Base-by-base conservation (phyloP, 345 rosid species). In the Eutrema japonicum region DNA sequence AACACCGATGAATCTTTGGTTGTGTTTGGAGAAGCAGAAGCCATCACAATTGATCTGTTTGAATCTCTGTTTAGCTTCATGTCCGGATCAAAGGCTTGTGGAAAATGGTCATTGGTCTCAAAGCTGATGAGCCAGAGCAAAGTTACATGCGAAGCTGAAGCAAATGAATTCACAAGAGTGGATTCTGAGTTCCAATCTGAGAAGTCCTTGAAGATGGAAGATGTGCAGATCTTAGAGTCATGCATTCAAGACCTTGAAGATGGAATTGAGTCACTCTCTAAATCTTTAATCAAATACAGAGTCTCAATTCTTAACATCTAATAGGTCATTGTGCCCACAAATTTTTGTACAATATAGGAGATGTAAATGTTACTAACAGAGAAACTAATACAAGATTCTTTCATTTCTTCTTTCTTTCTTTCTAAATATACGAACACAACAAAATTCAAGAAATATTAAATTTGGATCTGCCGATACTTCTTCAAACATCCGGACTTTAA, bases 231-330 rank as follows among this genome's bases (percentile, higher is more conserved):
- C 47, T 46, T 78, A n/a, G 85, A 83, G 45, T 47, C 66, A 26
- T 73, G 78, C 80, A 59, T 84, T 79, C 81, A 79, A 72, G 84
- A 83, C 67, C 67, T 86, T 14, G 84, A 83, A 79, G 80, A 72
- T 37, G 89, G 82, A 54, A 52, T 82, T 16, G 78, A 88, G 16
- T 46, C 56, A 60, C 78, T 85, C 40, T 69, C 66, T 7, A 78
- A 84, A 42, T 63, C 70, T 33, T 50, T 82, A 64, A 88, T 81
- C 64, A 83, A 80, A 67, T 61, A 77, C 35, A 76, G 79, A 70
- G 84, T 75, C 13, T 81, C 84, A 2, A 33, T 79, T 43, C 86
- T 84, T 55, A 86, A 81, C 76, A 79, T 79, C 66, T 64, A 45
- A 73, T 43, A 26, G 53, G 6, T 36, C 56, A 64, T 35, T 58